A percentile compares a stretch with the other conserved stretches of the same genome.
These are phyloP conservation scores for Monosporozyma servazzii DNA, from an alignment of 805 yeast genomes.

Conservation along the genomic window DNA sequence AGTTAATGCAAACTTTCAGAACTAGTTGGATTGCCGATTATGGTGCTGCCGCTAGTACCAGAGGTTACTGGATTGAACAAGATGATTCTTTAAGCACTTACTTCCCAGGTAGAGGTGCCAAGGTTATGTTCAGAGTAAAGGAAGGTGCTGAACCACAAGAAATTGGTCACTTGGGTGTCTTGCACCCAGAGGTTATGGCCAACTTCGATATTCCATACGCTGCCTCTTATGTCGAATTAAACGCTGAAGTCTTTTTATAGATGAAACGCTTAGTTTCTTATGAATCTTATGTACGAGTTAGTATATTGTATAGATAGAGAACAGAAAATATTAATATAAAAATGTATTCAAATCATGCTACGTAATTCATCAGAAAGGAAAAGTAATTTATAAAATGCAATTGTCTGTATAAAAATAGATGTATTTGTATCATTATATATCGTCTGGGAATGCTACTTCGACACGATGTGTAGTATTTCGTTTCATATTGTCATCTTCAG, in stretches of 20 bases:
- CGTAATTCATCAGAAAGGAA: background rate
- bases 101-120: constrained; percentile 98
- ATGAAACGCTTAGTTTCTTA: background rate
- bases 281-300: background rate
- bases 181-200: constrained; percentile 88
- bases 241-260: constrained; percentile 77
- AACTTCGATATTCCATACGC: constrained; percentile 88
- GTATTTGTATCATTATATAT: constrained; percentile 10
- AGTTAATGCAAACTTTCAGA: constrained; percentile 93
- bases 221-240: constrained; percentile 82
- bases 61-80: constrained; percentile 84
- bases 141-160: constrained; percentile 47
- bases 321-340: background rate
- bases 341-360: background rate
- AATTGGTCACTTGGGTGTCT: constrained; percentile 84
- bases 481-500: constrained; percentile 25
- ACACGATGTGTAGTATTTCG: constrained; percentile 11
- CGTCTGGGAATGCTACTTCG: constrained; percentile 26
- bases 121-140: constrained; percentile 59
- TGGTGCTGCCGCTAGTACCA: constrained; percentile 38
- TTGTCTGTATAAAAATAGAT: background rate
- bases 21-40: constrained; percentile 64
- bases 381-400: background rate
- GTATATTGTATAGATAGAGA: constrained; percentile 1
- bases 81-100: constrained; percentile 58